Percentiles rank a stretch among this genome's conserved stretches.
phyloP scores from a whole-genome alignment of 1,139 yeast species.

The Pichia sp. region DNA sequence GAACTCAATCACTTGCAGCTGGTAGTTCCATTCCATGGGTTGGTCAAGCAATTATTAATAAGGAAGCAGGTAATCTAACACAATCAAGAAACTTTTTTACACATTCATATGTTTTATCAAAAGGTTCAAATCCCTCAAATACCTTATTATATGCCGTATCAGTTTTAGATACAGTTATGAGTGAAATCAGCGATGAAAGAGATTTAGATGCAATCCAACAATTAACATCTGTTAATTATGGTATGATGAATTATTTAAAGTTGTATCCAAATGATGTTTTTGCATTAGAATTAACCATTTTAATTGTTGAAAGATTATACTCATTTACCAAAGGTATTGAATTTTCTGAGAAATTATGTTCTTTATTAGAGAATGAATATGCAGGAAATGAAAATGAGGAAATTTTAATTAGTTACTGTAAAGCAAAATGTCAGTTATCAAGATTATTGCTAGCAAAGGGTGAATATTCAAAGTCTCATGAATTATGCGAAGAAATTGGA shows the following conservation, averaged over 20 bases:
- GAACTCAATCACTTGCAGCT: constrained; percentile 81
- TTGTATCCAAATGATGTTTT: constrained; percentile 56
- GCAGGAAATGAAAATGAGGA: constrained; percentile 37
- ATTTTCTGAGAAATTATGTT: constrained; percentile 42
- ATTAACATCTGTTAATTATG: constrained; percentile 59
- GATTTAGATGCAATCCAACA: constrained; percentile 59
- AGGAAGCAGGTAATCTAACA: constrained; percentile 47
- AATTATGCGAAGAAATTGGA: constrained; percentile 51
- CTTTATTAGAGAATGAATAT: constrained; percentile 48
- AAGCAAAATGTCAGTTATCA: constrained; percentile 62
- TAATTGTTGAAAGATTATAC: constrained; percentile 66
- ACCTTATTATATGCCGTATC: constrained; percentile 67
- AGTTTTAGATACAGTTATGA: constrained; percentile 41
- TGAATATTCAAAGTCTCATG: constrained; percentile 53
- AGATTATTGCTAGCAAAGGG: constrained; percentile 59
- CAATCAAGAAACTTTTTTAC: constrained; percentile 56
- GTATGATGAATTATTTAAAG: constrained; percentile 66
- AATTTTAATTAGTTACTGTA: constrained; percentile 46
- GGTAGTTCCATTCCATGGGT: constrained; percentile 76
- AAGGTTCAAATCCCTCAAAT: constrained; percentile 65
- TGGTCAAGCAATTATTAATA: constrained; percentile 71
- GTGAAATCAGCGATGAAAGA: constrained; percentile 34
- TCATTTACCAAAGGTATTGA: constrained; percentile 50
- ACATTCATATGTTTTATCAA: constrained; percentile 72
- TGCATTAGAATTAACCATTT: constrained; percentile 55